Percentiles rank a stretch among this genome's conserved stretches.
Conservation (phyloP, 148 eudicot species). For the Chenopodium album region DNA sequence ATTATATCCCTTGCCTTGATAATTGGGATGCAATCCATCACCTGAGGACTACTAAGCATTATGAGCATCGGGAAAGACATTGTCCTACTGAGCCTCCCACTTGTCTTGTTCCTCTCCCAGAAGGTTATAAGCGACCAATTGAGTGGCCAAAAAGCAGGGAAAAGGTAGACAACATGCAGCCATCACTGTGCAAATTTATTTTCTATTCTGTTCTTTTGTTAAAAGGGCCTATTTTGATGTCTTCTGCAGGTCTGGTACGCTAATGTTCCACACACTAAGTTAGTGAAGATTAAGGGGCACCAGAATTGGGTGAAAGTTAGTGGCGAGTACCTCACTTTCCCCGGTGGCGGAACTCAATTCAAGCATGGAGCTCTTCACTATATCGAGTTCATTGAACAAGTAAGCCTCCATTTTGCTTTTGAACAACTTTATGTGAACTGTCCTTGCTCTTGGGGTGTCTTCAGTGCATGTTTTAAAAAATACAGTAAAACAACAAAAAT, state of each 20-base stretch:
- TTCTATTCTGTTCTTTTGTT: background rate
- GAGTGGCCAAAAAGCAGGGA: conserved; percentile 94
- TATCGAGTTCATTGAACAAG: conserved; percentile 82
- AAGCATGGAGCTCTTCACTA: conserved; percentile 97
- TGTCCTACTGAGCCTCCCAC: conserved; percentile 83
- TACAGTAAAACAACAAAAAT: too few relatives aligned
- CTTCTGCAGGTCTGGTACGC: conserved; percentile 81
- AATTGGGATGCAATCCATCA: conserved; percentile 69
- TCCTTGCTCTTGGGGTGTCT: background rate
- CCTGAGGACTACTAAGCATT: conserved; percentile 74
- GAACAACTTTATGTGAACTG: too few relatives aligned
- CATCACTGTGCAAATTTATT: background rate
- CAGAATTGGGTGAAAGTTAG: conserved; percentile 97
- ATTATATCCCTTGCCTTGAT: conserved; percentile 95
- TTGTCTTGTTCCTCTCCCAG: conserved; percentile 92
- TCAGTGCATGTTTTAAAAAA: background rate
- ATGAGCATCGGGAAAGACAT: conserved; percentile 92
- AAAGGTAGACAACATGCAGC: conserved; percentile 39
- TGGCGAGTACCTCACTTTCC: conserved; percentile 91
- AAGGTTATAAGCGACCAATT: conserved; percentile 73
- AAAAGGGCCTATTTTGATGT: background rate
- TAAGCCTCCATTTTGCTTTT: conserved; percentile 24
- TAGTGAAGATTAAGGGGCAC: conserved; percentile 79
- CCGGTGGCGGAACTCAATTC: conserved; percentile 99
- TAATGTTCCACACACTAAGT: conserved; percentile 90